Evolutionary conservation across 2,329 filamentous ascomycete species (phyloP).

Genomic region (Calycina marina): DNA sequence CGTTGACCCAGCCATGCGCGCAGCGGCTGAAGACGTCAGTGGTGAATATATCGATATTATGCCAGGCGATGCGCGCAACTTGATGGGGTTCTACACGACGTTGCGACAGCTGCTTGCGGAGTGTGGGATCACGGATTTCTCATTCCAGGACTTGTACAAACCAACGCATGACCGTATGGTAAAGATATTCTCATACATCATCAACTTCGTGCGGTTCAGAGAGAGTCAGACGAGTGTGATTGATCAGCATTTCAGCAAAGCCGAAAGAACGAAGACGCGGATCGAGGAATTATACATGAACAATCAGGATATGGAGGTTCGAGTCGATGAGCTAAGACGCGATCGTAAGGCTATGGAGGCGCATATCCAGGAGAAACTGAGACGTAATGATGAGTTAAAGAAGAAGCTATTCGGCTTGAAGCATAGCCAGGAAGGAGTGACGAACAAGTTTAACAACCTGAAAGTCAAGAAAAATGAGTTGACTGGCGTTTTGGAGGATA

Average conservation of each 20-base stretch:
- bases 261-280: constrained; percentile 69
- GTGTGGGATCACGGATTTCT: constrained; percentile 88
- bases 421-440: constrained; percentile 69
- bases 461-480: constrained; percentile 68
- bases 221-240: constrained; percentile 83
- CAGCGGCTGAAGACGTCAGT: constrained; percentile 75
- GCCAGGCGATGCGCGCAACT: constrained; percentile 74
- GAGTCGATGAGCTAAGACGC: constrained; percentile 65
- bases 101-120: constrained; percentile 66
- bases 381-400: constrained; percentile 77
- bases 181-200: constrained; percentile 94
- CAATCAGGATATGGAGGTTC: constrained; percentile 75
- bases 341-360: constrained; percentile 70
- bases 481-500: constrained; percentile 57
- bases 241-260: constrained; percentile 85
- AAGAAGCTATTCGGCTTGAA: constrained; percentile 66
- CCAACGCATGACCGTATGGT: constrained; percentile 81
- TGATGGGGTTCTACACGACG: constrained; percentile 91
- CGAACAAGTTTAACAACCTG: constrained; percentile 66
- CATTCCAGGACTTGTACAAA: constrained; percentile 80
- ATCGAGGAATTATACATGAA: constrained; percentile 77
- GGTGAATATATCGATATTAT: constrained; percentile 74
- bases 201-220: constrained; percentile 96
- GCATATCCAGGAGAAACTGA: constrained; percentile 70
- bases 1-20: constrained; percentile 88